Percentiles rank a stretch among this genome's conserved stretches.
Evolutionary conservation across 345 rosid genomes (phyloP).

Genomic region (Microcos paniculata): DNA sequence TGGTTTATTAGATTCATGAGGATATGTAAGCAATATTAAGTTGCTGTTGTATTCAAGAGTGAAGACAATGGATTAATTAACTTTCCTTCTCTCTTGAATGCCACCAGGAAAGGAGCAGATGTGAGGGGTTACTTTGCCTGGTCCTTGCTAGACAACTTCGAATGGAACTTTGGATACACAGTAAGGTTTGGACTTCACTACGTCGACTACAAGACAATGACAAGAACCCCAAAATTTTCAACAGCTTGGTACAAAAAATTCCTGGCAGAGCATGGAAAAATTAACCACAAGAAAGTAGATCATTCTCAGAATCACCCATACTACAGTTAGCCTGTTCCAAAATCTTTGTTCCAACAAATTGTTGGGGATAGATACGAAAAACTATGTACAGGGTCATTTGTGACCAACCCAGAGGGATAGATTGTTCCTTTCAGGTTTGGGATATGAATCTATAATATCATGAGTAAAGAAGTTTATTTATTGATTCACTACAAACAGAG

Average conservation of each 20-base stretch:
- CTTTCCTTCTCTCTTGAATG: neutral
- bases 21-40: too few relatives aligned
- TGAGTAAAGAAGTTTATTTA: too few relatives aligned
- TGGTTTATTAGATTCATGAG: neutral
- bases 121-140: constrained; percentile 70
- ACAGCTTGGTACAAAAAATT: constrained; percentile 61
- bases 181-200: constrained; percentile 54
- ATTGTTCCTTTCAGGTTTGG: neutral
- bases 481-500: too few relatives aligned
- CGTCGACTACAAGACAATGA: constrained; percentile 46
- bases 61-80: neutral
- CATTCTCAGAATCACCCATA: neutral
- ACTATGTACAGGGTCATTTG: neutral
- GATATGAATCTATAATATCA: too few relatives aligned
- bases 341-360: neutral
- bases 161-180: constrained; percentile 62
- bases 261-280: constrained; percentile 28
- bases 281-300: neutral
- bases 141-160: constrained; percentile 81
- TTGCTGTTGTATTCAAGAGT: too few relatives aligned
- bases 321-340: neutral
- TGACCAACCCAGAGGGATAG: neutral
- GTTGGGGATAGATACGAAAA: neutral
- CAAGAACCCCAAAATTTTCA: constrained; percentile 57
- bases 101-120: constrained; percentile 58